Evolutionary conservation across 108 stramenopile genomes (phyloP), one percentile per base, ranked within the genome.

Genomic region (Cyclostephanos tholiformis): DNA sequence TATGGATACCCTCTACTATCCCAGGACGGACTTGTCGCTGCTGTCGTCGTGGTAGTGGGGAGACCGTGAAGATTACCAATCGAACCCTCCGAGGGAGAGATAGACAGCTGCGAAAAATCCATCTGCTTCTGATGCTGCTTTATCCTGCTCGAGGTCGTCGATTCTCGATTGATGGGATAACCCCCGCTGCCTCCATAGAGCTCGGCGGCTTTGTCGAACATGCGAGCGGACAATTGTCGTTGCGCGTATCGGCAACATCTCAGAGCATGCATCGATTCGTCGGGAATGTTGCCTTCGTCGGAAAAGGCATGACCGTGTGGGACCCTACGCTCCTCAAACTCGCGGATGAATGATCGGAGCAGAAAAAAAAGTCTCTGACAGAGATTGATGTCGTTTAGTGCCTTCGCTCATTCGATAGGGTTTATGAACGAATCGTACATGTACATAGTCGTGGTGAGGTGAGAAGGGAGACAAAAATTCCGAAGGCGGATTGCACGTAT

Each of bases 311-410:
- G n/a, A 17, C 43, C 36, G 48, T 60, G 25, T 36, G 67, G 62
- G 48, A 52, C 58, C 38, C 39, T 61, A 23, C 30, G 78, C 32
- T 23, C 73, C 55, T 85, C 88, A 9, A 85, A 41, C 12, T 80
- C 72, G 20, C 84, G 73, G 50, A 78, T 75, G 51, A 83, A 87
- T 14, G 75, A 74, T 36, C 86, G 67, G 22, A 89, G 72, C 0
- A 85, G 50, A 59, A 87, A 89, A 65, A 85, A 77, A 7, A 89
- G 63, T 0, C 72, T 60, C 56, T 84, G 88, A 39, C 86, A 87
- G 23, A 87, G 62, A 25, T 71, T 76, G 30, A 80, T 63, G 60
- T 89, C 77, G 43, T 71, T 68, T n/a, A 82, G 36, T 38, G 84
- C 69, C 77, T 72, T 11, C 12, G 38, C 11, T 69, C 6, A n/a